A percentile compares a stretch with the other conserved stretches of the same genome.
Conservation (phyloP, 495 filamentous ascomycete species). For the Podospora conica region DNA sequence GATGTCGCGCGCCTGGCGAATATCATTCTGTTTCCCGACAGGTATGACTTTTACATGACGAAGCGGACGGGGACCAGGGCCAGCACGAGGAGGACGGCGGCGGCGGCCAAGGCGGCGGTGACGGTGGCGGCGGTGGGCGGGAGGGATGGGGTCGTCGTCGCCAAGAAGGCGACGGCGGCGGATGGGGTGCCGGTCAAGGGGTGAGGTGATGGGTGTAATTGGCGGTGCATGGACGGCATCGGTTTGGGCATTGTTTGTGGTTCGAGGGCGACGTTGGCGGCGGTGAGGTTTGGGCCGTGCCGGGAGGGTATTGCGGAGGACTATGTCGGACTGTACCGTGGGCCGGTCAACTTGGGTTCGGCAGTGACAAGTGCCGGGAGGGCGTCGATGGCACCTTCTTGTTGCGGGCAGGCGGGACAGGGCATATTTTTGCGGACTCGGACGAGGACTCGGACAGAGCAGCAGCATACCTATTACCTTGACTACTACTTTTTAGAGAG, state of each 20-base stretch:
- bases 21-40: slow-evolving; percentile 46
- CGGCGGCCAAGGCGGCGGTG: slow-evolving; percentile 1
- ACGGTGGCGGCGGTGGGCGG: neutral
- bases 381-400: neutral
- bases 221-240: too few relatives aligned
- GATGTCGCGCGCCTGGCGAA: slow-evolving; percentile 45
- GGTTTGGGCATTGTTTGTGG: neutral
- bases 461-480: neutral
- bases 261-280: neutral
- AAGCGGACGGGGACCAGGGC: slow-evolving; percentile 24
- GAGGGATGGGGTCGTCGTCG: neutral
- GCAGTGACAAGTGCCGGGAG: neutral
- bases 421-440: neutral
- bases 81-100: slow-evolving; percentile 2
- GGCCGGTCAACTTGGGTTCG: neutral
- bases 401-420: neutral
- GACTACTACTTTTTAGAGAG: neutral
- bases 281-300: too few relatives aligned
- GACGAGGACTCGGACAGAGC: neutral
- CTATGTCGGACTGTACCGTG: neutral
- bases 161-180: neutral
- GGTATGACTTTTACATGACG: slow-evolving; percentile 46
- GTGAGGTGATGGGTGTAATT: too few relatives aligned
- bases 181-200: neutral
- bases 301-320: too few relatives aligned